Conservation (phyloP, 2,329 filamentous ascomycete genomes). For the Berkeleyomyces rouxiae region DNA sequence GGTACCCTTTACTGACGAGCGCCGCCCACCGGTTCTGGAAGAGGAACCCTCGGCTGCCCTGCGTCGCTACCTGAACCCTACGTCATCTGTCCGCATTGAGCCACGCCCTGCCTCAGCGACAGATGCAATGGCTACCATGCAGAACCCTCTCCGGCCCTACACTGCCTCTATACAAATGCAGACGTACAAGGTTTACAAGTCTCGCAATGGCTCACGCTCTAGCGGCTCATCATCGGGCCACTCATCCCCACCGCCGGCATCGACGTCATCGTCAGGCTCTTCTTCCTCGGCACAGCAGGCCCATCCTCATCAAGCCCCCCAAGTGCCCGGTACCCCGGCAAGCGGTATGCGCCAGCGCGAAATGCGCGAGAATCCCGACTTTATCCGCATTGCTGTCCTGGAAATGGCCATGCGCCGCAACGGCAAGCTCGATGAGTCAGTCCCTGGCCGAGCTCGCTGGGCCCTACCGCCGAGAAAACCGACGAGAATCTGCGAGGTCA, state of each 20-base stretch:
- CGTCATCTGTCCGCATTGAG: conserved; percentile 17
- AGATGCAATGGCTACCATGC: conserved; percentile 17
- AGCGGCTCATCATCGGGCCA: conserved; percentile 19
- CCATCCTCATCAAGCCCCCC: conserved; percentile 18
- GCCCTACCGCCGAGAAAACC: conserved; percentile 48
- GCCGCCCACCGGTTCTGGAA: conserved; percentile 42
- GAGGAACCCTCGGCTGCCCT: conserved; percentile 50
- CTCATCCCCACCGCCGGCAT: conserved; percentile 20
- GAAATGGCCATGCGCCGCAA: conserved; percentile 54
- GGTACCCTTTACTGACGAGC: conserved; percentile 51
- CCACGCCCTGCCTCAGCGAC: conserved; percentile 17
- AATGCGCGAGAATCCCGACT: conserved; percentile 53
- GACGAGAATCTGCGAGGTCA: conserved; percentile 37
- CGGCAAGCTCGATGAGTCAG: conserved; percentile 49
- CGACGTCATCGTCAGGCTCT: conserved; percentile 17
- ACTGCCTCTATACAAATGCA: conserved; percentile 58
- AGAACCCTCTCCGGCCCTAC: conserved; percentile 25
- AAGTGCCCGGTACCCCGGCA: conserved; percentile 19
- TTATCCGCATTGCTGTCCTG: conserved; percentile 54
- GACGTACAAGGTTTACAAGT: conserved; percentile 45
- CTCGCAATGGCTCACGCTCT: conserved; percentile 22
- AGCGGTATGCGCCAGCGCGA: conserved; percentile 43
- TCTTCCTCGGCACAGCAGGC: conserved; percentile 12
- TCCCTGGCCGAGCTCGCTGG: conserved; percentile 51
- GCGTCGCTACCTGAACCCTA: conserved; percentile 51